Conservation (phyloP, 805 yeast species). For the Ogataea corticis region DNA sequence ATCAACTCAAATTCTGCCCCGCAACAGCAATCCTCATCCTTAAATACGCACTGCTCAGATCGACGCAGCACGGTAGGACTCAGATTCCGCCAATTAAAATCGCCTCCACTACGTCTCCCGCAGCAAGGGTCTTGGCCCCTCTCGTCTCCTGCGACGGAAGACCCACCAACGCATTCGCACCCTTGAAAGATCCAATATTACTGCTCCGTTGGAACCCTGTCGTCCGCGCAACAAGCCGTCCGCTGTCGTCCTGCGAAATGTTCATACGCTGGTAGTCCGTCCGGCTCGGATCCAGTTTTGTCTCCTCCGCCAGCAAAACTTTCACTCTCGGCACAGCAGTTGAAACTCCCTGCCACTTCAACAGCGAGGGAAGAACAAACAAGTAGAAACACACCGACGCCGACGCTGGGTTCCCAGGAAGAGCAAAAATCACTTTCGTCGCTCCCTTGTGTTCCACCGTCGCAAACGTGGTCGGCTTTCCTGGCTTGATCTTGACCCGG, state of each 20-base stretch:
- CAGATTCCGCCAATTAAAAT: conserved; percentile 27
- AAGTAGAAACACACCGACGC: conserved; percentile 48
- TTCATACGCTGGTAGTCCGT: conserved; percentile 53
- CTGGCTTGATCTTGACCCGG: conserved; percentile 59
- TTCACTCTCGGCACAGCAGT: conserved; percentile 33
- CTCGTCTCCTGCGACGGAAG: conserved; percentile 38
- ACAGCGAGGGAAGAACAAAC: conserved; percentile 48
- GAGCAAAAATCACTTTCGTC: conserved; percentile 43
- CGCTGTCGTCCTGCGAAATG: conserved; percentile 28
- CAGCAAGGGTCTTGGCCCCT: conserved; percentile 11
- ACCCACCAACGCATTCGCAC: conserved; percentile 46
- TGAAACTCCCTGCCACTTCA: conserved; percentile 37
- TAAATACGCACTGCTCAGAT: no score
- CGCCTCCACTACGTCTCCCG: conserved; percentile 30
- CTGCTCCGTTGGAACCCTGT: conserved; percentile 57
- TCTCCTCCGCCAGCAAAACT: conserved; percentile 35
- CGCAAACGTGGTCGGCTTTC: conserved; percentile 60
- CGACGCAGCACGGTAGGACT: no score
- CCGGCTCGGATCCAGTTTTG: conserved; percentile 43
- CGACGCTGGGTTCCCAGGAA: conserved; percentile 61
- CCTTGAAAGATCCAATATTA: conserved; percentile 46
- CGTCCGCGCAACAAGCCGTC: conserved; percentile 38
- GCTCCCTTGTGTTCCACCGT: conserved; percentile 35
- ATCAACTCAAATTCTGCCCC: no score
- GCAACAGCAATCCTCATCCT: no score